Conservation (phyloP, 2,329 filamentous ascomycete genomes). For the Fusarium dlaminii region DNA sequence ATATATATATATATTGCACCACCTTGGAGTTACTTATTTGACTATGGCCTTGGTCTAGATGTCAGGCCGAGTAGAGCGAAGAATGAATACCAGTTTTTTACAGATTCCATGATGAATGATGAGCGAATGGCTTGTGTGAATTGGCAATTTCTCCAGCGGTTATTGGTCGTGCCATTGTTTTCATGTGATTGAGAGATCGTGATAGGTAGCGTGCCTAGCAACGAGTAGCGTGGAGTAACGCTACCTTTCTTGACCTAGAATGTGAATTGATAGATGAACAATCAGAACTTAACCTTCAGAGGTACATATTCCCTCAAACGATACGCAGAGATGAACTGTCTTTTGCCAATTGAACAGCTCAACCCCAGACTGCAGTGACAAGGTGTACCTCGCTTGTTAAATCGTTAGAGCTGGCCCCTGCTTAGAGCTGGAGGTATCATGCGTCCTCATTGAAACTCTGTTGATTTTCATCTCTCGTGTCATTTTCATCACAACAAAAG, state of each 20-base stretch:
- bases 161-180: slow-evolving; percentile 2
- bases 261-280: background rate
- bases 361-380: background rate
- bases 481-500: background rate
- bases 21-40: slow-evolving; percentile 18
- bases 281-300: background rate
- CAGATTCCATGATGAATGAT: background rate
- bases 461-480: background rate
- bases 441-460: background rate
- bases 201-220: background rate
- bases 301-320: background rate
- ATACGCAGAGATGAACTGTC: background rate
- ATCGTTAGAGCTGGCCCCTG: slow-evolving; percentile 10
- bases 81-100: slow-evolving; percentile 11
- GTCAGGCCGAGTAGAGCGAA: slow-evolving; percentile 15
- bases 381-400: slow-evolving; percentile 2
- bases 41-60: background rate
- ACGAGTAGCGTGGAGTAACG: too few relatives aligned
- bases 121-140: background rate
- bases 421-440: background rate
- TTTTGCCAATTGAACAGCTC: background rate
- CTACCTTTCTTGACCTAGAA: background rate
- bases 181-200: background rate
- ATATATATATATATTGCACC: slow-evolving; percentile 18
- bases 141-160: background rate